phyloP scores from a whole-genome alignment of 225 moss, liverwort and hornwort genomes.

The Pseudoscleropodium purum region DNA sequence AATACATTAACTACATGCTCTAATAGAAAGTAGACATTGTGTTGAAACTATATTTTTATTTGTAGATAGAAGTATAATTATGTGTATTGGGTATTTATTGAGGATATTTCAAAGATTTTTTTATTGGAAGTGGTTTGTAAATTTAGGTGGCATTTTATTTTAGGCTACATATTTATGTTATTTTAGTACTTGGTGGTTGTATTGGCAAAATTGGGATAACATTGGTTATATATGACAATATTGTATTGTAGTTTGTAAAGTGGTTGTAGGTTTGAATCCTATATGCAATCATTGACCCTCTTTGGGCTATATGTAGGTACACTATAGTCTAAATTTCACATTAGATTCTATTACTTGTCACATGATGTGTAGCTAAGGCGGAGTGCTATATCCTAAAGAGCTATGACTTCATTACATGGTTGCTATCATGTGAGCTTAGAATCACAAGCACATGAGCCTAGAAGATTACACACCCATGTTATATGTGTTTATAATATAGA shows the following conservation, averaged over 20 bases:
- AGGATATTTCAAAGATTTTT: accelerated
- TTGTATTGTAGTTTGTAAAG: neutral
- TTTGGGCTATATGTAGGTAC: too few relatives aligned
- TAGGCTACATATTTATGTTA: neutral
- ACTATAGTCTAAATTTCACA: neutral
- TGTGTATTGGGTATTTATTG: accelerated
- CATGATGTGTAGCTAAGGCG: neutral
- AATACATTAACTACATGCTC: accelerated
- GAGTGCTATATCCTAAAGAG: neutral
- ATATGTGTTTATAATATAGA: too few relatives aligned
- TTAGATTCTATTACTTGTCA: neutral
- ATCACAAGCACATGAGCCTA: too few relatives aligned
- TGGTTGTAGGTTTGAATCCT: accelerated
- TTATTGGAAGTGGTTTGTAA: too few relatives aligned
- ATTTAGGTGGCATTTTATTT: neutral
- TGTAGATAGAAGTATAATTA: neutral
- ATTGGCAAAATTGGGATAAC: accelerated
- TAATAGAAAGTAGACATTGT: accelerated
- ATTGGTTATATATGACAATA: neutral
- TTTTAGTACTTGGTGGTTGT: neutral
- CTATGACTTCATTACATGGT: too few relatives aligned
- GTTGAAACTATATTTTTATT: too few relatives aligned
- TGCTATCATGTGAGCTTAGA: too few relatives aligned
- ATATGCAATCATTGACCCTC: neutral
- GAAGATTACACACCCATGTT: too few relatives aligned